These are phyloP conservation scores for Tulasnella sp. DNA, from an alignment of 768 basidiomycete species.

Conservation along the genomic window DNA sequence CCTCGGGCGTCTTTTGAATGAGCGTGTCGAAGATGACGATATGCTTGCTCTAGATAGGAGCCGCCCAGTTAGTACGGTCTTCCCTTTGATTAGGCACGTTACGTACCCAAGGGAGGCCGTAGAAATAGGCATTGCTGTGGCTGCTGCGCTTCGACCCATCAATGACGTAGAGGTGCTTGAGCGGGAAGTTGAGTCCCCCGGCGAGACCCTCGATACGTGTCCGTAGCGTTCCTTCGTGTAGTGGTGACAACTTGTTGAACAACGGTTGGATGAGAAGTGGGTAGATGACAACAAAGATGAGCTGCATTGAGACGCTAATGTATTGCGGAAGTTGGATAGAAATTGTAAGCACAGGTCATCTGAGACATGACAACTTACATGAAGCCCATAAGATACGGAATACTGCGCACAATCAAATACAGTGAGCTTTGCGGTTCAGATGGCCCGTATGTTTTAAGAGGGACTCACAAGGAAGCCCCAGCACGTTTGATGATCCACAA, in stretches of 20 bases:
- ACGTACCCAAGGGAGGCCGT: slow-evolving; percentile 82
- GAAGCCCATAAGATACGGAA: slow-evolving; percentile 89
- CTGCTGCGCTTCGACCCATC: slow-evolving; percentile 93
- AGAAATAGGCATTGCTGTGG: slow-evolving; percentile 98
- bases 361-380: slow-evolving; percentile 36
- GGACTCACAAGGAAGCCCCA: slow-evolving; percentile 56
- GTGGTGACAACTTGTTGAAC: slow-evolving; percentile 93
- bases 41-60: slow-evolving; percentile 57
- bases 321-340: background rate
- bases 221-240: slow-evolving; percentile 66
- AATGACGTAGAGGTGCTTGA: slow-evolving; percentile 92
- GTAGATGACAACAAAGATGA: slow-evolving; percentile 72
- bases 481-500: slow-evolving; percentile 88
- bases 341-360: background rate
- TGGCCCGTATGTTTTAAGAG: background rate
- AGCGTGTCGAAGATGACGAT: slow-evolving; percentile 97
- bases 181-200: slow-evolving; percentile 74
- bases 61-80: background rate
- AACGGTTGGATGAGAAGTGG: slow-evolving; percentile 86
- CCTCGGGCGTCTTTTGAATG: slow-evolving; percentile 79
- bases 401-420: slow-evolving; percentile 23
- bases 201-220: slow-evolving; percentile 68
- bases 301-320: slow-evolving; percentile 66
- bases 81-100: background rate
- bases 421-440: slow-evolving; percentile 13